Base-by-base conservation (phyloP, 352 stramenopile species). In the Phytophthora uliginosa region DNA sequence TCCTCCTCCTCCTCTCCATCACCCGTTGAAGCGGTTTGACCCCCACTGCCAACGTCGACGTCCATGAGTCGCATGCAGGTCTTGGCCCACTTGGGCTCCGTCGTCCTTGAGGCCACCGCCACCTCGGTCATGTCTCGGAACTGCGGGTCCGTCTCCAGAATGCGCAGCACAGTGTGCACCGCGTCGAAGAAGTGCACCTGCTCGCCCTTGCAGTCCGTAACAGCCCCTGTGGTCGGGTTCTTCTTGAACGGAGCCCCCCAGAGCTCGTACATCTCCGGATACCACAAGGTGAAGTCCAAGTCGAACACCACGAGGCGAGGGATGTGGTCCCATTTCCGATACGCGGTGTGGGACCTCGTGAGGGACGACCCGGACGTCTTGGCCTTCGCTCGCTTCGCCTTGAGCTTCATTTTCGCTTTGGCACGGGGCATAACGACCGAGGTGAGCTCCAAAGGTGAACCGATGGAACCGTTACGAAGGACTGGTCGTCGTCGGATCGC, bases 261-360 rank as follows among this genome's bases (percentile, higher is more conserved):
- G 28, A 97, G 82, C 73, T 96, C 86, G 73, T 95, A 95, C 87
- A 97, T 93, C 72, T 95, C 90, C 1, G 89, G 90, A 55, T 85
- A 84, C 88, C 90, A 94, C 24, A 94, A 67, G 53, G 86, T 94
- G 63, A 91, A 92, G 76, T 94, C 86, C 45, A 94, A 65, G 48
- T 94, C 86, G 53, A 94, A 94, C 13, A 94, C 83, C 48, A 92
- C 84, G 48, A 94, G 83, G n/a, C 69, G 74, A 17, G 86, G 86
- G 9, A 94, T 75, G 54, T 85, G 59, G 50, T 77, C 48, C 86
- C 86, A 93, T 63, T 78, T 51, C 8, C 78, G 76, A 26, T 56
- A 52, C 45, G 55, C 33, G 4, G 18, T 17, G 36, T 58, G 17
- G 4, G 28, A 45, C 31, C 22, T 59, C 3, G 54, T 40, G 7